These are phyloP conservation scores for Leccinum imitatum DNA, from an alignment of 768 basidiomycete species.

Conservation along the genomic window DNA sequence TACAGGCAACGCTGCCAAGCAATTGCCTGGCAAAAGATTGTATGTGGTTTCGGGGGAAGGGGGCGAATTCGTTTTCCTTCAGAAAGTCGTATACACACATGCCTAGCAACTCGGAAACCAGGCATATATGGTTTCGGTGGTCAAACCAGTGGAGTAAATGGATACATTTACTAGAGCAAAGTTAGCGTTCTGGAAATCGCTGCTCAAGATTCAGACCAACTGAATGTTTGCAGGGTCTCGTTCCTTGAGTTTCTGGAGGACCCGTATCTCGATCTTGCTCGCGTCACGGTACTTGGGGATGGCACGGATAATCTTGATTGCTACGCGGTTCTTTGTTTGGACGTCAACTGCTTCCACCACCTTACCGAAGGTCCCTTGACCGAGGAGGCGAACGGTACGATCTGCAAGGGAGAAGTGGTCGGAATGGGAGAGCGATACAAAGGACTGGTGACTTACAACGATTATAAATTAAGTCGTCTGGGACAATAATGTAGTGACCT, in stretches of 20 bases:
- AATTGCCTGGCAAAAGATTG: slow-evolving; percentile 88
- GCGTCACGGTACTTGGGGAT: slow-evolving; percentile 99
- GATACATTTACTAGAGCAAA: slow-evolving; percentile 86
- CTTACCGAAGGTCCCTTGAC: slow-evolving; percentile 98
- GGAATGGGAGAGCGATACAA: slow-evolving; percentile 4
- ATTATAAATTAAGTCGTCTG: slow-evolving; percentile 83
- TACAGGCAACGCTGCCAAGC: slow-evolving; percentile 85
- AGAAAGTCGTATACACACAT: slow-evolving; percentile 99
- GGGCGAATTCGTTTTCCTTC: slow-evolving; percentile 95
- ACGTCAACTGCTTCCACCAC: slow-evolving; percentile 92
- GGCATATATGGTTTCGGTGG: slow-evolving; percentile 95
- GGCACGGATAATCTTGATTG: slow-evolving; percentile 98
- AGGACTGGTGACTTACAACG: slow-evolving; percentile 59
- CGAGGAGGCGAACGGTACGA: slow-evolving; percentile 86
- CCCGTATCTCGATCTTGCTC: slow-evolving; percentile 96
- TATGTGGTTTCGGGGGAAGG: slow-evolving; percentile 95
- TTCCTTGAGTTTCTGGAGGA: slow-evolving; percentile 87
- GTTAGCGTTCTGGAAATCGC: slow-evolving; percentile 22
- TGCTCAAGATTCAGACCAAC: slow-evolving; percentile 49
- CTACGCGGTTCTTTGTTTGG: slow-evolving; percentile 73
- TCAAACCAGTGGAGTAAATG: slow-evolving; percentile 94
- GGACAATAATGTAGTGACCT: slow-evolving; percentile 95
- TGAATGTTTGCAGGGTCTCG: slow-evolving; percentile 85
- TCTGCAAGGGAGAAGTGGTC: slow-evolving; percentile 48
- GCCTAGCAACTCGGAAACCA: slow-evolving; percentile 93